These are phyloP conservation scores for Kurtzmaniella fragi DNA, from an alignment of 805 yeast species.

Conservation along the genomic window DNA sequence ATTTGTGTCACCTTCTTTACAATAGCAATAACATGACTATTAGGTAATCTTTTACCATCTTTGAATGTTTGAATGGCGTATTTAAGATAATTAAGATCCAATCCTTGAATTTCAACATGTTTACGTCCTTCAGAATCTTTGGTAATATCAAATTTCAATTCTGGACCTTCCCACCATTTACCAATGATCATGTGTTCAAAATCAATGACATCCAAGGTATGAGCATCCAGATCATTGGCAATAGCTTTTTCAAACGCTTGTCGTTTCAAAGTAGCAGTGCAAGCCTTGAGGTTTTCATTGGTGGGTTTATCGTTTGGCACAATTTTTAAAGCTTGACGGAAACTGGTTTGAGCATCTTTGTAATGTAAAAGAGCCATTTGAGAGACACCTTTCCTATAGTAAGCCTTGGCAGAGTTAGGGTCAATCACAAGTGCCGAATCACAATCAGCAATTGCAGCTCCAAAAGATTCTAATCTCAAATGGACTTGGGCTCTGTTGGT, in stretches of 20 bases:
- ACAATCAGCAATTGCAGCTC: conserved; percentile 78
- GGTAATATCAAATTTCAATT: conserved; percentile 36
- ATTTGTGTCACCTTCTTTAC: conserved; percentile 65
- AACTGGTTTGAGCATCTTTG: conserved; percentile 66
- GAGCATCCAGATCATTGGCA: conserved; percentile 58
- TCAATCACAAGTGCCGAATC: conserved; percentile 65
- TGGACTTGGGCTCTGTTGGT: conserved; percentile 91
- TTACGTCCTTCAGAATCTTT: conserved; percentile 9
- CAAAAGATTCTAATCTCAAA: conserved; percentile 80
- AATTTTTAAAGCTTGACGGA: conserved; percentile 53
- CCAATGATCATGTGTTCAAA: conserved; percentile 47
- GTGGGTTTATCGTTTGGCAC: conserved; percentile 72
- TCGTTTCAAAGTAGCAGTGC: conserved; percentile 61
- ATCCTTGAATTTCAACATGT: conserved; percentile 28
- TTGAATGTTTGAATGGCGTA: conserved; percentile 68
- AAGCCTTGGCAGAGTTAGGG: conserved; percentile 66
- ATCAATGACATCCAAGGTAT: conserved; percentile 44
- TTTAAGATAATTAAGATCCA: conserved; percentile 53
- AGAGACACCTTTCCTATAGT: conserved; percentile 84
- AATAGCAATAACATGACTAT: conserved; percentile 77
- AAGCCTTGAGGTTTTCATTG: conserved; percentile 52
- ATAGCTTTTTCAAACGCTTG: conserved; percentile 86
- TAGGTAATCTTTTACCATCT: conserved; percentile 69
- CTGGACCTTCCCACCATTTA: conserved; percentile 56
- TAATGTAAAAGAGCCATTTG: conserved; percentile 70